Percentiles rank a stretch among this genome's conserved stretches.
phyloP scores from a whole-genome alignment of 495 filamentous ascomycete genomes.

The Lophium mytilinum region DNA sequence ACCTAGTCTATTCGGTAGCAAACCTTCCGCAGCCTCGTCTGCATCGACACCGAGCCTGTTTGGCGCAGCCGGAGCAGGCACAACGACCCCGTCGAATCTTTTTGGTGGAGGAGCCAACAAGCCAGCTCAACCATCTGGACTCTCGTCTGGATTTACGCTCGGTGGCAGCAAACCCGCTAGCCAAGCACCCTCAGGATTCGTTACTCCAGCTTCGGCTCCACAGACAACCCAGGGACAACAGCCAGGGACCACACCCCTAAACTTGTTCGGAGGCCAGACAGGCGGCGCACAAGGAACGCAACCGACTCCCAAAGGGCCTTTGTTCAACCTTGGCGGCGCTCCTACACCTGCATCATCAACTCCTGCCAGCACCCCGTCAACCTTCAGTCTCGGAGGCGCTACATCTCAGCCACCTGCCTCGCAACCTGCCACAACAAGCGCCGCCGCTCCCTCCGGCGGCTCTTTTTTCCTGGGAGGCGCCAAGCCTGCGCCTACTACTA shows the following conservation, averaged over 20 bases:
- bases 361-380: conserved; percentile 3
- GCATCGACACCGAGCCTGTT: conserved; percentile 34
- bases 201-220: neutral
- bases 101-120: neutral
- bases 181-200: conserved; percentile 2
- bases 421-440: neutral
- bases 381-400: conserved; percentile 10
- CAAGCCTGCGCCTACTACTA: neutral
- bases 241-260: neutral
- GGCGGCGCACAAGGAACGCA: conserved; percentile 5
- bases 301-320: conserved; percentile 11
- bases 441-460: neutral
- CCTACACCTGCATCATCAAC: conserved; percentile 9
- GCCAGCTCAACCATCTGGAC: neutral
- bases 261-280: neutral
- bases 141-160: neutral
- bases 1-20: conserved; percentile 23
- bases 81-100: neutral
- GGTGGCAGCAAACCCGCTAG: neutral
- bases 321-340: conserved; percentile 20
- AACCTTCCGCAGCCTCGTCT: conserved; percentile 11
- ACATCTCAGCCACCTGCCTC: conserved; percentile 6
- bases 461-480: neutral
- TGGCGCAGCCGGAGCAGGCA: conserved; percentile 22
- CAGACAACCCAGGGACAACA: neutral